Percentiles rank a stretch among this genome's conserved stretches.
Conservation (phyloP, 768 basidiomycete genomes). For the Leccinum subtestaceum region DNA sequence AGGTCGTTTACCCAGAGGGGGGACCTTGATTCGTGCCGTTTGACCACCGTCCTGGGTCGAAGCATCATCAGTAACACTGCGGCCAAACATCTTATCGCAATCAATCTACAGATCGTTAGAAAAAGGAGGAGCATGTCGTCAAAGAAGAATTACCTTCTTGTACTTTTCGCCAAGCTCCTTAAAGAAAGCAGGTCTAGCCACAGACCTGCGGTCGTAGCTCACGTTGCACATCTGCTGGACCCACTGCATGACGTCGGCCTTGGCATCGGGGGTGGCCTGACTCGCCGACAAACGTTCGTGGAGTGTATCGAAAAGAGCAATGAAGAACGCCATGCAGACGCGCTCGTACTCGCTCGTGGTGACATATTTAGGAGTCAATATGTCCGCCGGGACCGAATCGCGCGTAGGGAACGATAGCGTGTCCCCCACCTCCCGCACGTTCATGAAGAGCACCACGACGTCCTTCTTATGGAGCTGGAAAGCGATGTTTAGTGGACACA, state of each 20-base stretch:
- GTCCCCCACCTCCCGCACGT: background rate
- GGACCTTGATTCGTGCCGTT: background rate
- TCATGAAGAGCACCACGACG: background rate
- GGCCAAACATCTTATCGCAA: background rate
- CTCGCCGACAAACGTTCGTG: background rate
- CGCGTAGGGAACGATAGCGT: background rate
- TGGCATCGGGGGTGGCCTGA: background rate
- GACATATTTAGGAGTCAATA: background rate
- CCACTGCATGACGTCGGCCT: background rate
- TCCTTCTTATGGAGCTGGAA: background rate
- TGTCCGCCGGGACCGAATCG: background rate
- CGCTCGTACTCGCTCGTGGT: background rate
- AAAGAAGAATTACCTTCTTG: background rate
- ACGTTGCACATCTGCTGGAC: background rate
- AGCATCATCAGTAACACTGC: background rate
- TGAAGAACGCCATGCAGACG: slow-evolving; percentile 4
- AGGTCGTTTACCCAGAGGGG: background rate
- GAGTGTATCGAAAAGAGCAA: slow-evolving; percentile 10
- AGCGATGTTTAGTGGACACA: background rate
- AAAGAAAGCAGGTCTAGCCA: background rate
- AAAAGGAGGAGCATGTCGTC: background rate
- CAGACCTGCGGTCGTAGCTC: background rate
- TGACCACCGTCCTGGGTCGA: background rate
- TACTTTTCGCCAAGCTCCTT: background rate
- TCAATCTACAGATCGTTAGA: background rate